Base-by-base conservation (phyloP, 257 asterid species). In the Perilla frutescens region DNA sequence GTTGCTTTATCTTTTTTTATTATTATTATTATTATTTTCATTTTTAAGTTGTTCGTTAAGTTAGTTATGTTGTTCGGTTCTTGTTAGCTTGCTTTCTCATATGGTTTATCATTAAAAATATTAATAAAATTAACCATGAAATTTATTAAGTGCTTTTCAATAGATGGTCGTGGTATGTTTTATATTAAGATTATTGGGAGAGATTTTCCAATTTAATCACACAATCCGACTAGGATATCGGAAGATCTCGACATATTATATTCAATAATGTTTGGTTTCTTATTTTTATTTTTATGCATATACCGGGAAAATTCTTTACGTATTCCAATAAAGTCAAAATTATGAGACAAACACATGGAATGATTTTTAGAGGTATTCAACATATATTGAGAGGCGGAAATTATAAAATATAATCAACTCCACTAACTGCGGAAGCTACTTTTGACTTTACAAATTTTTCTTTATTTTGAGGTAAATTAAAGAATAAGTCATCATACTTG, bases 401-500 rank as follows among this genome's bases (percentile, higher is more conserved):
- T 31, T 32, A 7, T 64, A 31, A 65, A 65, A n/a, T 13, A 34
- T 4, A 62, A 47, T 62, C 68, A 29, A 57, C 66, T 58, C 84
- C 84, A 75, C 75, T 62, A 62, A 75, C 77, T 66, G 76, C 83
- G 86, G 79, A 55, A 67, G 68, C 20, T 70, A 43, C 78, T 73
- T 79, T 82, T 74, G 80, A 77, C 85, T 63, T 64, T 59, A 26
- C 26, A 58, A 51, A 43, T 2, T 10, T 11, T 31, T 10, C 26
- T 13, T 45, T 65, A 45, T 26, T 64, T 7, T 2, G 31, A 9
- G 11, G 43, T 12, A 45, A 44, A 20, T 20, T 15, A 44, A 43
- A 20, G 10, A 40, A 63, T 41, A 48, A 62, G 40, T 26, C 44
- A 3, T 12, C 57, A 4, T 32, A 2, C 49, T 4, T 7, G 1